A percentile compares a stretch with the other conserved stretches of the same genome.
Conservation (phyloP, 139 green algal species). For the Auxenochlorella protothecoides region DNA sequence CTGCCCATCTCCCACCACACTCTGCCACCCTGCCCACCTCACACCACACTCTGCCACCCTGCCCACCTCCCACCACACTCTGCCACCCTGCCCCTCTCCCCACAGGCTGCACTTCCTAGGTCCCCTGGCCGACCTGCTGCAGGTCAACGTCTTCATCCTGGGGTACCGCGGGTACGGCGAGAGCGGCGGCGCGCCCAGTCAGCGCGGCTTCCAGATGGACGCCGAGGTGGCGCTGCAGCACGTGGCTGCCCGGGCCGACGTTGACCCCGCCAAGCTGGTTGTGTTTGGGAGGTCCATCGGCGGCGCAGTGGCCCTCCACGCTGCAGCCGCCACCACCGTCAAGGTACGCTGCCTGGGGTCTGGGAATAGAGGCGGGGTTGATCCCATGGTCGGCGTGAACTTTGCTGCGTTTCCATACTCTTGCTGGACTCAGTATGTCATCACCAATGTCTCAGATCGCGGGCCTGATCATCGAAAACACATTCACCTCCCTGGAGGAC, state of each 20-base stretch:
- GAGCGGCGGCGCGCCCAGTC: conserved; percentile 51
- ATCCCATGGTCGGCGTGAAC: no score
- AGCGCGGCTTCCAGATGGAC: conserved; percentile 65
- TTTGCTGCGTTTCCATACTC: no score
- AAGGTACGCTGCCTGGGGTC: conserved; percentile 12
- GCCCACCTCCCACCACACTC: neutral
- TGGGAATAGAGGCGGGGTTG: no score
- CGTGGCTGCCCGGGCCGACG: conserved; percentile 33
- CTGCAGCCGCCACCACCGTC: conserved; percentile 45
- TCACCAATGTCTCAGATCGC: conserved; percentile 21
- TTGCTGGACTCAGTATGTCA: no score
- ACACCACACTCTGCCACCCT: neutral
- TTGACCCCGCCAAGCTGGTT: conserved; percentile 41
- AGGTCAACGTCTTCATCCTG: conserved; percentile 47
- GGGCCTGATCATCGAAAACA: conserved; percentile 77
- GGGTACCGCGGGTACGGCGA: conserved; percentile 78
- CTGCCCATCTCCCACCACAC: neutral
- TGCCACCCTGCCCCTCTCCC: neutral
- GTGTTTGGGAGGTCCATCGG: conserved; percentile 76
- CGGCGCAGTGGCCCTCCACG: conserved; percentile 66
- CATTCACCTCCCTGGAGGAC: conserved; percentile 70
- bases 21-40: neutral
- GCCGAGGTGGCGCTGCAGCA: conserved; percentile 39
- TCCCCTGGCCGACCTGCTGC: conserved; percentile 34
- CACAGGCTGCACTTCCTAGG: conserved; percentile 58